Evolutionary conservation across 2,329 filamentous ascomycete genomes (phyloP).

Genomic region (Tolypocladium tropicale): DNA sequence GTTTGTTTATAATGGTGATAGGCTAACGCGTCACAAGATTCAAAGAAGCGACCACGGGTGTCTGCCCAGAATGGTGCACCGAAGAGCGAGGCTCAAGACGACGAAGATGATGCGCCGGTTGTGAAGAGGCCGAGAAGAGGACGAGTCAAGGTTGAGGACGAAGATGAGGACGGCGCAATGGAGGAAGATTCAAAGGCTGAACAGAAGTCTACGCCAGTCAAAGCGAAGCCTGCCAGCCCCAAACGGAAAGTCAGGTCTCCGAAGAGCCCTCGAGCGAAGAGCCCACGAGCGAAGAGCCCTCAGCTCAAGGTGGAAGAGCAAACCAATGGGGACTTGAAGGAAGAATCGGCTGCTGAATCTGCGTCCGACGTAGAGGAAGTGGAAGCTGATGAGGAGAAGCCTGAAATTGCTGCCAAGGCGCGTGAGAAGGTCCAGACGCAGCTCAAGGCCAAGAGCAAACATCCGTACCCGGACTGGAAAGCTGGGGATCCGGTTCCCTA

Average conservation of each 20-base stretch:
- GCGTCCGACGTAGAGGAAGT: slow-evolving; percentile 32
- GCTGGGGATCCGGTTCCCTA: slow-evolving; percentile 83
- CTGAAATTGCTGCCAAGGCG: slow-evolving; percentile 61
- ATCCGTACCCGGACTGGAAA: slow-evolving; percentile 94
- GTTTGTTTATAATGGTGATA: not conserved
- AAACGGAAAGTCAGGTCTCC: slow-evolving; percentile 9
- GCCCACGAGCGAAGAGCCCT: not conserved
- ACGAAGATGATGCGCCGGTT: slow-evolving; percentile 49
- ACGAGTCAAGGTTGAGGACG: slow-evolving; percentile 39
- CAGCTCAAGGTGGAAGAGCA: slow-evolving; percentile 6
- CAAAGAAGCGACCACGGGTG: slow-evolving; percentile 34
- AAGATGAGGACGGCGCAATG: slow-evolving; percentile 38
- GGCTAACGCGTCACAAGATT: slow-evolving; percentile 18
- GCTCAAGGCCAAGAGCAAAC: slow-evolving; percentile 56
- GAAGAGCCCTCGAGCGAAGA: not conserved
- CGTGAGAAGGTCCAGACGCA: slow-evolving; percentile 73
- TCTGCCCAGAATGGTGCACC: slow-evolving; percentile 7
- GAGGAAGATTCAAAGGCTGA: slow-evolving; percentile 19
- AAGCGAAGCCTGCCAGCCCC: slow-evolving; percentile 11
- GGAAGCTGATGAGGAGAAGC: slow-evolving; percentile 53
- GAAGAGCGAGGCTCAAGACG: slow-evolving; percentile 31
- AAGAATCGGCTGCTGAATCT: slow-evolving; percentile 18
- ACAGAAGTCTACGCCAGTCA: slow-evolving; percentile 5
- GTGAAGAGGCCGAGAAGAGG: slow-evolving; percentile 44
- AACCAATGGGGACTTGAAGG: not conserved